A percentile compares a stretch with the other conserved stretches of the same genome.
Evolutionary conservation across 495 filamentous ascomycete genomes (phyloP).

Genomic region (Xylaria curta): DNA sequence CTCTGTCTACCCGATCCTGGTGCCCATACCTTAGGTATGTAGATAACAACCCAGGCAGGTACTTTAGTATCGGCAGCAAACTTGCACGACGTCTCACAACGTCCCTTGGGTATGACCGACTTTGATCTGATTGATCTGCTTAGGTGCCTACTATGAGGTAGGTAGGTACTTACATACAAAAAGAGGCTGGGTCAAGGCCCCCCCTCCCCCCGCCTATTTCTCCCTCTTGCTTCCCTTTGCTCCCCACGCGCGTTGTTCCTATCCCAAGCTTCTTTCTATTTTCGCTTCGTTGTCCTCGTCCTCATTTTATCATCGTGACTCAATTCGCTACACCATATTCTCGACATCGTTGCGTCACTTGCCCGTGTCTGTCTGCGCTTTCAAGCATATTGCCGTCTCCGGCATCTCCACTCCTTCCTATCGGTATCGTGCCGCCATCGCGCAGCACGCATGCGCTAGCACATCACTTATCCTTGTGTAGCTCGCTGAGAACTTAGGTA

Average conservation of each 20-base stretch:
- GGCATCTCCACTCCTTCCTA: conserved; percentile 12
- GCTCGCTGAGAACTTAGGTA: neutral
- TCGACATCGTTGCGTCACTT: conserved; percentile 12
- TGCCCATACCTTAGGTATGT: too few relatives aligned
- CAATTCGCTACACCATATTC: conserved; percentile 1
- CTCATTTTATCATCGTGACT: conserved; percentile 13
- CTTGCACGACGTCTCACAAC: conserved; percentile 12
- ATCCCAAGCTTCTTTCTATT: neutral
- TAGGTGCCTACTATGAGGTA: neutral
- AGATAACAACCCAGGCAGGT: neutral
- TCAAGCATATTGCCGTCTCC: neutral
- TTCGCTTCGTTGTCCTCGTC: neutral
- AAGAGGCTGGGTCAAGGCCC: neutral
- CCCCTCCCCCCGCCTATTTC: neutral
- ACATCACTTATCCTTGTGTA: neutral
- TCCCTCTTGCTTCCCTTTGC: neutral
- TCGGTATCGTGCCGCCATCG: neutral
- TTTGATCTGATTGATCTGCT: neutral
- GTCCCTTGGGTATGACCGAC: conserved; percentile 3
- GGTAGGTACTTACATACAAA: neutral
- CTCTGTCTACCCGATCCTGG: neutral
- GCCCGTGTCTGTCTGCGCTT: neutral
- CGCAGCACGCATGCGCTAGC: neutral
- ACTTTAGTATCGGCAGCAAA: neutral
- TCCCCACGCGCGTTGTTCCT: neutral